Conservation (phyloP, 2,329 filamentous ascomycete genomes). For the Alternaria gaisen region DNA sequence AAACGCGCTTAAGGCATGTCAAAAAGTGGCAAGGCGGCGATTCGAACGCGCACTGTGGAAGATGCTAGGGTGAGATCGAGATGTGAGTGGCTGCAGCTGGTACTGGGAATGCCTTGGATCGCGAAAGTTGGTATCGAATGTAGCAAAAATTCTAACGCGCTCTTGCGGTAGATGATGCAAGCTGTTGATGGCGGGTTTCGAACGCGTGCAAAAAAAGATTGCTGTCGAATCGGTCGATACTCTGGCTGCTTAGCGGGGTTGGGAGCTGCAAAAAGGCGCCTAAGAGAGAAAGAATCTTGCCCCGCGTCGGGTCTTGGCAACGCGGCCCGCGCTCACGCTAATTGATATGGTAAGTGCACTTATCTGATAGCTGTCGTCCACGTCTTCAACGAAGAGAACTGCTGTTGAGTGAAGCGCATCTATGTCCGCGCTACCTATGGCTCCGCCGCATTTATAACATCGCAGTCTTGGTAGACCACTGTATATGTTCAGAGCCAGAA, state of each 20-base stretch:
- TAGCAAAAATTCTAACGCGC: not conserved
- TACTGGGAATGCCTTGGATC: slow-evolving; percentile 2
- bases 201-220: slow-evolving; percentile 14
- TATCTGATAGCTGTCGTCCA: not conserved
- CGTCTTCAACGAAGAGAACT: not conserved
- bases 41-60: slow-evolving; percentile 33
- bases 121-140: not conserved
- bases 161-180: not conserved
- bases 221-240: slow-evolving; percentile 17
- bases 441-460: not conserved
- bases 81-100: slow-evolving; percentile 14
- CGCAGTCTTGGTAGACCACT: not conserved
- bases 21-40: slow-evolving; percentile 19
- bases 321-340: slow-evolving; percentile 11
- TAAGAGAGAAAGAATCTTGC: slow-evolving; percentile 10
- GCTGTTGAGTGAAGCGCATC: not conserved
- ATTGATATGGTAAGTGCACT: slow-evolving; percentile 1
- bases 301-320: slow-evolving; percentile 16
- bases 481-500: not conserved
- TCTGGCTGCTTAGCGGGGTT: slow-evolving; percentile 26
- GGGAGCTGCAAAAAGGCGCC: slow-evolving; percentile 14
- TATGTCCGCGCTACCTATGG: not conserved
- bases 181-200: slow-evolving; percentile 16
- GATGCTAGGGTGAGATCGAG: slow-evolving; percentile 10
- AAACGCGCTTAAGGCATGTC: slow-evolving; percentile 24